Conservation (phyloP, 2,329 filamentous ascomycete genomes). For the Pseudocercospora crystallina region DNA sequence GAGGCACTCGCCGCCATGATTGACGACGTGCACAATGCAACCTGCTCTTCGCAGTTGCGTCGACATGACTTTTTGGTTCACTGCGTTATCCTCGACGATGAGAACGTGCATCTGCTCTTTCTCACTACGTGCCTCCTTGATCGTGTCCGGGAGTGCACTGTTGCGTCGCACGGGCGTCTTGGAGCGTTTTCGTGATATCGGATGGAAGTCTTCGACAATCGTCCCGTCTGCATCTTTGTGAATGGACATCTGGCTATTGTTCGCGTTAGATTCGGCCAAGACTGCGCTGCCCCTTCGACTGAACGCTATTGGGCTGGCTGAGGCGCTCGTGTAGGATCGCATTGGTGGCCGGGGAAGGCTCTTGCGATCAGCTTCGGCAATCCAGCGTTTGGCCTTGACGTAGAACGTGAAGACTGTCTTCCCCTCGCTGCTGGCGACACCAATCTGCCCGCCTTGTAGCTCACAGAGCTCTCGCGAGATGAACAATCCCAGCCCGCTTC, state of each 20-base stretch:
- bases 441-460: slow-evolving; percentile 46
- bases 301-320: slow-evolving; percentile 27
- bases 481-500: slow-evolving; percentile 46
- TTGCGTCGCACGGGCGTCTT: not conserved
- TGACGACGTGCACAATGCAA: slow-evolving; percentile 33
- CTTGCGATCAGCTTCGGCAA: slow-evolving; percentile 3
- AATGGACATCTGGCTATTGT: slow-evolving; percentile 6
- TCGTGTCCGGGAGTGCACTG: not conserved
- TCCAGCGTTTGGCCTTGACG: slow-evolving; percentile 37
- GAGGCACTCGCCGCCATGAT: slow-evolving; percentile 37
- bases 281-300: slow-evolving; percentile 25
- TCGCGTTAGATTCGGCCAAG: slow-evolving; percentile 6
- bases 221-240: slow-evolving; percentile 7
- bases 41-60: slow-evolving; percentile 29
- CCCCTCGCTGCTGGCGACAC: slow-evolving; percentile 41
- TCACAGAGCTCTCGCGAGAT: slow-evolving; percentile 49
- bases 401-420: slow-evolving; percentile 50
- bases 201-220: slow-evolving; percentile 15
- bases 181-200: slow-evolving; percentile 9
- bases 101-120: slow-evolving; percentile 30
- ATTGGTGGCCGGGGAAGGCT: slow-evolving; percentile 1
- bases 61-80: slow-evolving; percentile 36
- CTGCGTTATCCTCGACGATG: slow-evolving; percentile 35
- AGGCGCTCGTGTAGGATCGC: slow-evolving; percentile 23
- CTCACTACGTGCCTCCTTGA: not conserved